A percentile compares a stretch with the other conserved stretches of the same genome.
These are phyloP conservation scores for Linaria vulgaris DNA, from an alignment of 257 asterid species.

Conservation along the genomic window DNA sequence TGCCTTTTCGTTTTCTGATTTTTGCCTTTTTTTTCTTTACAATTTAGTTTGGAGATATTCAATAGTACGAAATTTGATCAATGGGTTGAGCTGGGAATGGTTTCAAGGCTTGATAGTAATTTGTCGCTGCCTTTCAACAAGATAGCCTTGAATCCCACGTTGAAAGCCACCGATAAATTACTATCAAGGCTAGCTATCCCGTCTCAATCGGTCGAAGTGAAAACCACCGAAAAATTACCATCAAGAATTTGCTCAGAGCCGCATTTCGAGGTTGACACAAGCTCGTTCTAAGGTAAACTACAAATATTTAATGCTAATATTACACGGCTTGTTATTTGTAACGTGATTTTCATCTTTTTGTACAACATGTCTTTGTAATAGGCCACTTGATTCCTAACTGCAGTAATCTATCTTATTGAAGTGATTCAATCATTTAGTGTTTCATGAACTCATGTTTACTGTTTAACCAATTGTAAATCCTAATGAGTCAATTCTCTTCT, in stretches of 20 bases:
- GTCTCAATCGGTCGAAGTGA: too few species aligned
- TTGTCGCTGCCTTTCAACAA: too few species aligned
- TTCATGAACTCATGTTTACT: conserved; percentile 8
- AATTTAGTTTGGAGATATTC: too few species aligned
- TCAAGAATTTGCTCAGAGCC: conserved; percentile 56
- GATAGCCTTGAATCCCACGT: too few species aligned
- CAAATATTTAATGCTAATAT: neutral
- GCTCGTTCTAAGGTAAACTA: conserved; percentile 73
- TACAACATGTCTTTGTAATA: too few species aligned
- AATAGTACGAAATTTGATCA: too few species aligned
- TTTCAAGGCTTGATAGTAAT: too few species aligned
- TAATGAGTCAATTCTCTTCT: neutral
- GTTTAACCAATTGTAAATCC: conserved; percentile 1
- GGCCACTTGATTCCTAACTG: conserved; percentile 5
- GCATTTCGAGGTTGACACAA: conserved; percentile 74
- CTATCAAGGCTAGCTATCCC: too few species aligned
- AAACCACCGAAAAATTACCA: conserved; percentile 44
- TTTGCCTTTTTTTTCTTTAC: too few species aligned
- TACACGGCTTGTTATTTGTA: conserved; percentile 3
- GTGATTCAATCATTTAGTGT: neutral
- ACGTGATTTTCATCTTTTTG: conserved; percentile 1
- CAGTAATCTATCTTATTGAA: neutral
- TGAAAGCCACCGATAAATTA: too few species aligned
- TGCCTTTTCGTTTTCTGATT: too few species aligned
- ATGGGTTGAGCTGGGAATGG: too few species aligned